Base-by-base conservation (phyloP, 441 rosid genomes). In the Adansonia grandidieri region DNA sequence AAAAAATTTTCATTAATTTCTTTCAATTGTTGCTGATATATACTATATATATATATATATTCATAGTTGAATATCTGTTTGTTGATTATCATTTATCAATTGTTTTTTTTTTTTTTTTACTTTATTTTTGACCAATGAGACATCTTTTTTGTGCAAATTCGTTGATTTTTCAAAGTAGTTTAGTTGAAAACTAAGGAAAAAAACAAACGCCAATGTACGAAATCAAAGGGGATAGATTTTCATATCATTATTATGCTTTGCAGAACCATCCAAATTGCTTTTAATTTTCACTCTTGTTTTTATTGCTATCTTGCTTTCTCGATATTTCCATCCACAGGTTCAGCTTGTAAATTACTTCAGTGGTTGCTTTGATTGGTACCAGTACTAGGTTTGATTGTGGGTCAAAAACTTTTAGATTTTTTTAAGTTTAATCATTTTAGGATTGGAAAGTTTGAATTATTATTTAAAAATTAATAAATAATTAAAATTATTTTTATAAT, bases 181-280 rank as follows among this genome's bases (percentile, higher is more conserved):
- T 56, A 56, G 61, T n/a, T 1, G 20, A 53, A 53, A 0, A 24
- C 28, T 0, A 24, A 24, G 28, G 15, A 53, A 15, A 8, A 54
- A n/a, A 10, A 2, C 56, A 51, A 5, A n/a, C 60, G n/a, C 60
- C 20, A 2, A n/a, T 20, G n/a, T 56, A n/a, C 3, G 22, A 17
- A 56, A 56, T 56, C 61, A n/a, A n/a, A 17, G 62, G 3, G 62
- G 19, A 19, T 57, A 17, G 62, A 57, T 57, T 57, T 57, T 57
- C 62, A 57, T 57, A 58, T 58, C 63, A 58, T 58, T 58, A 58
- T 61, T n/a, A 24, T 24, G 28, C 28, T 60, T 60, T 60, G 15
- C 64, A 20, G 15, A 24, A 9, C 71, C 19, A 45, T 37, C 71
- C 22, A 28, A 66, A 19, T 63, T 63, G n/a, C 37, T 24, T 24